phyloP scores from a whole-genome alignment of 495 filamentous ascomycete species.

The Penicillium maclennaniae region DNA sequence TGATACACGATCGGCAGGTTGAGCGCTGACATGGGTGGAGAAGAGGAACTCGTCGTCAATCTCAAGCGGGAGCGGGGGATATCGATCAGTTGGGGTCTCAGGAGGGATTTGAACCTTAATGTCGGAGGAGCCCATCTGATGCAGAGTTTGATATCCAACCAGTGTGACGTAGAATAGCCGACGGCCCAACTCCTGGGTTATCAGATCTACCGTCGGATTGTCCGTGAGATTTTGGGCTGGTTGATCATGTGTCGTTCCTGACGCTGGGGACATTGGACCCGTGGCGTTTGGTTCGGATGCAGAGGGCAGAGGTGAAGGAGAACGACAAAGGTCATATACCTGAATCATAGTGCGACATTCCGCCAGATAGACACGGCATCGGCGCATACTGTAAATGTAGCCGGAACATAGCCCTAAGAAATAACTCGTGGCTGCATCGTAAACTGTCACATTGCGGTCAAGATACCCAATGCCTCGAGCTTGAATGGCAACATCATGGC shows the following conservation, averaged over 20 bases:
- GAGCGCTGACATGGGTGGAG: conserved; percentile 55
- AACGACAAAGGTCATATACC: conserved; percentile 59
- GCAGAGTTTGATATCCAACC: conserved; percentile 56
- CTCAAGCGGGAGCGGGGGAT: conserved; percentile 75
- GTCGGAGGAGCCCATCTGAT: conserved; percentile 65
- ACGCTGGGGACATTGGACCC: conserved; percentile 30
- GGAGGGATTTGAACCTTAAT: conserved; percentile 64
- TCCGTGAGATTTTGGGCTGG: conserved; percentile 16
- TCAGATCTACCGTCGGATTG: conserved; percentile 50
- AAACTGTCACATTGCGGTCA: conserved; percentile 61
- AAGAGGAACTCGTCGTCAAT: conserved; percentile 77
- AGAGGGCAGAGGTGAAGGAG: conserved; percentile 27
- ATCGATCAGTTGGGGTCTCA: conserved; percentile 65
- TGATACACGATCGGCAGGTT: conserved; percentile 60
- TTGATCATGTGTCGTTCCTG: conserved; percentile 20
- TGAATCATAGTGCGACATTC: conserved; percentile 71
- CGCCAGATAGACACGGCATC: conserved; percentile 64
- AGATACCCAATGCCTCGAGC: conserved; percentile 69
- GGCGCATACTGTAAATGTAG: conserved; percentile 64
- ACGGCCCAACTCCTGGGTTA: conserved; percentile 72
- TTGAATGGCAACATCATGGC: conserved; percentile 66
- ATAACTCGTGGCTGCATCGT: conserved; percentile 84
- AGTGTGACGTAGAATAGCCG: conserved; percentile 77
- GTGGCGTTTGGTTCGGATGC: conserved; percentile 11
- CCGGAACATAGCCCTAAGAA: conserved; percentile 68